Conservation (phyloP, 1,284 basidiomycete genomes). For the Agroathelia rolfsii region DNA sequence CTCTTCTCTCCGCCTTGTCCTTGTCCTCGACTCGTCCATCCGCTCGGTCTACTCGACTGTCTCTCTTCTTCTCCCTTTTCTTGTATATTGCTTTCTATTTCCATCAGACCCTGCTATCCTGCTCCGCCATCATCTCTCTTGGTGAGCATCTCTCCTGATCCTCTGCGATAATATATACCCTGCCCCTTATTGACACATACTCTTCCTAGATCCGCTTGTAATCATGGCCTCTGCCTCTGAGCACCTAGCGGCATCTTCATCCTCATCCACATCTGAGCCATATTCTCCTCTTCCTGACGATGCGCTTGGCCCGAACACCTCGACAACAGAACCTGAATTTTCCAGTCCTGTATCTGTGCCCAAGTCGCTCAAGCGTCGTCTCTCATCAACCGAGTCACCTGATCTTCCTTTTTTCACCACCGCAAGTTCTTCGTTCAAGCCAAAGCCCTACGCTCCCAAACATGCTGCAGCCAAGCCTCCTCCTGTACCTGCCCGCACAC, state of each 20-base stretch:
- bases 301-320: constrained; percentile 8
- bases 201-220: no score
- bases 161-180: no score
- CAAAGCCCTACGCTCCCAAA: constrained; percentile 43
- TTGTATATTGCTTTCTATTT: constrained; percentile 5
- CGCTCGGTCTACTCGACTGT: no score
- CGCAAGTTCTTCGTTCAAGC: constrained; percentile 47
- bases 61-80: constrained; percentile 8
- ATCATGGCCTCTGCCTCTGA: no score
- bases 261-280: constrained; percentile 4
- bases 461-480: constrained; percentile 15
- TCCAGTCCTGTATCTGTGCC: constrained; percentile 12
- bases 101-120: no score
- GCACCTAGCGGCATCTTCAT: no score
- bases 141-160: no score
- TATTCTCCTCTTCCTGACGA: constrained; percentile 4
- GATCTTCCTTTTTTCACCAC: constrained; percentile 49
- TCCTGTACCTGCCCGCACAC: constrained; percentile 15
- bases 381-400: constrained; percentile 30
- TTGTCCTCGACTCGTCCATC: no score
- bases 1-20: no score
- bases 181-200: no score
- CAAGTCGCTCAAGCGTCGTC: constrained; percentile 38
- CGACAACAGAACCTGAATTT: not conserved
- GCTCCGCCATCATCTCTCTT: no score